A percentile compares a stretch with the other conserved stretches of the same genome.
These are phyloP conservation scores for Chlamydomonas sp. DNA, from an alignment of 139 green algal species.

Conservation along the genomic window DNA sequence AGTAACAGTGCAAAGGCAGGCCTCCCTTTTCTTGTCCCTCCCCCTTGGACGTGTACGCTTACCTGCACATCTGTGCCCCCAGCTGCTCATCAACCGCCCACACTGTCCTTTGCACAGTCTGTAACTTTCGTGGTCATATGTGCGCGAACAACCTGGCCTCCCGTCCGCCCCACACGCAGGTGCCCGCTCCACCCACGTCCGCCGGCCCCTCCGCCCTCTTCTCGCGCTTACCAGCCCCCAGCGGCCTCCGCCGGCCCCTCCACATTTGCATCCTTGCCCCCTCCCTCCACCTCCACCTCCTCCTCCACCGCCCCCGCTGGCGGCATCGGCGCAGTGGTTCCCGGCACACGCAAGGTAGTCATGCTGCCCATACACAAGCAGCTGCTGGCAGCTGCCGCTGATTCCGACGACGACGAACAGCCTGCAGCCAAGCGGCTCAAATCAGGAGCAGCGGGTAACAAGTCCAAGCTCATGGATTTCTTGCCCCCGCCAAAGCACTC, in stretches of 20 bases:
- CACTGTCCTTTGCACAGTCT: too few species aligned
- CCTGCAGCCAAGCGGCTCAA: constrained; percentile 32
- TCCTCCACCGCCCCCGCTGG: not conserved
- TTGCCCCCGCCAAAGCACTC: constrained; percentile 69
- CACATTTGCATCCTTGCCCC: not conserved
- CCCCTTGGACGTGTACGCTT: too few species aligned
- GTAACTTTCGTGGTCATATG: too few species aligned
- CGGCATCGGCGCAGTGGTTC: not conserved
- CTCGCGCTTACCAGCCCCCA: too few species aligned
- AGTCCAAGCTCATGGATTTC: constrained; percentile 59
- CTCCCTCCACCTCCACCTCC: not conserved
- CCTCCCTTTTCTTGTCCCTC: too few species aligned
- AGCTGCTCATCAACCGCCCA: too few species aligned
- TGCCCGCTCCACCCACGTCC: not conserved
- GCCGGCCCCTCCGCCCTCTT: not conserved
- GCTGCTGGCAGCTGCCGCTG: constrained; percentile 41
- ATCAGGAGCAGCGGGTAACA: not conserved
- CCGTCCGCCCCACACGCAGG: not conserved
- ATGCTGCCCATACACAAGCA: constrained; percentile 44
- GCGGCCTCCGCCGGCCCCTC: too few species aligned
- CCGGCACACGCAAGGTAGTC: constrained; percentile 34
- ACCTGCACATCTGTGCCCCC: too few species aligned
- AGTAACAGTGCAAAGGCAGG: too few species aligned
- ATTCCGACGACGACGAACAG: constrained; percentile 55
- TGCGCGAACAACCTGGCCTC: too few species aligned